phyloP scores from a whole-genome alignment of 768 basidiomycete species.

The Pleurotus pulmonarius region DNA sequence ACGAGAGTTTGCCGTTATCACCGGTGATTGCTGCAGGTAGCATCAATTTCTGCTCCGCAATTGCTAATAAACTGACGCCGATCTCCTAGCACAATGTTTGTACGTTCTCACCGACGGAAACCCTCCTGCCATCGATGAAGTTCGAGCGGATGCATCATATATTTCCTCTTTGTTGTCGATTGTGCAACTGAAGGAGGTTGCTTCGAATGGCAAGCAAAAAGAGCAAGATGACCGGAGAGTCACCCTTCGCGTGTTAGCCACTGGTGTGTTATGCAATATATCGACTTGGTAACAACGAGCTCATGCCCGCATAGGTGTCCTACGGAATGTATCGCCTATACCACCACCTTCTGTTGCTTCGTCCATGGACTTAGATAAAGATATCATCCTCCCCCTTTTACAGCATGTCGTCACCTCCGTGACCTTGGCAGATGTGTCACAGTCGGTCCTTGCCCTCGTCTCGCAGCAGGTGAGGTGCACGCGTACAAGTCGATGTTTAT shows the following conservation, averaged over 20 bases:
- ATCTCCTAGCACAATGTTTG: conserved; percentile 72
- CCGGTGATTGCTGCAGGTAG: conserved; percentile 81
- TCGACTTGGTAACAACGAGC: no score
- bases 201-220: conserved; percentile 33
- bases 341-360: conserved; percentile 64
- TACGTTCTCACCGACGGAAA: conserved; percentile 95
- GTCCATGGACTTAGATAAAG: conserved; percentile 64
- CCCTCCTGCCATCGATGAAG: conserved; percentile 59
- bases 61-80: no score
- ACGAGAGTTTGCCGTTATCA: conserved; percentile 61
- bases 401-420: conserved; percentile 61
- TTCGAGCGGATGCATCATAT: conserved; percentile 59
- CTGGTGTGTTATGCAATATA: conserved; percentile 40
- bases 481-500: not conserved
- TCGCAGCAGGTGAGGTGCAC: not conserved
- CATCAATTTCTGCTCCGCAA: conserved; percentile 7
- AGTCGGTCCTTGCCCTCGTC: conserved; percentile 20
- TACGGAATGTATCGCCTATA: conserved; percentile 74
- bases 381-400: conserved; percentile 68
- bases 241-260: conserved; percentile 62
- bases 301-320: conserved; percentile 47
- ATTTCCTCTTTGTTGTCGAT: conserved; percentile 65
- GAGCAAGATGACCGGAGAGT: conserved; percentile 46
- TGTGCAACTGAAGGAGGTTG: conserved; percentile 30
- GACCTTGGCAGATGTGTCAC: conserved; percentile 47